Conservation (phyloP, 2,329 filamentous ascomycete genomes). For the Aureobasidium melanogenum region DNA sequence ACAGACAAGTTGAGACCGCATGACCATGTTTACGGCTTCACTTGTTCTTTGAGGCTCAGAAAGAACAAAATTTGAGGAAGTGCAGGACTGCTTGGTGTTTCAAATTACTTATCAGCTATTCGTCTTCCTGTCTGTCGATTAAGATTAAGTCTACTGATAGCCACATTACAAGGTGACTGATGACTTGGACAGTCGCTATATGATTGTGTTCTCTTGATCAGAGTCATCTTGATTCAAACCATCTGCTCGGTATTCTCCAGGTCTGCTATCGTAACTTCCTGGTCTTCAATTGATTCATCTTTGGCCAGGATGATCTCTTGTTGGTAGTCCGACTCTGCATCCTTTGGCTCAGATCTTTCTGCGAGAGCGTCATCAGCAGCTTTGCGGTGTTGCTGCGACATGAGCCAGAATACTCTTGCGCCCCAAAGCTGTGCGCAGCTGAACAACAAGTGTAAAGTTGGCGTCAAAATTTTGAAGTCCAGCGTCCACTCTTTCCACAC, state of each 20-base stretch:
- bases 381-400: constrained; percentile 26
- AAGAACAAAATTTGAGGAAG: too few relatives aligned
- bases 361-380: neutral
- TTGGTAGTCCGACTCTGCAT: neutral
- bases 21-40: too few relatives aligned
- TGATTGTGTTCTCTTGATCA: too few relatives aligned
- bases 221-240: neutral
- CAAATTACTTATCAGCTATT: too few relatives aligned
- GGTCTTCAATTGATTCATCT: neutral
- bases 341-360: neutral
- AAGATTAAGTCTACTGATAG: too few relatives aligned
- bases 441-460: constrained; percentile 35
- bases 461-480: constrained; percentile 36
- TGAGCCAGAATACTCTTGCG: constrained; percentile 32
- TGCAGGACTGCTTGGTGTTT: too few relatives aligned
- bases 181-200: too few relatives aligned
- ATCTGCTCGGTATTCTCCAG: neutral
- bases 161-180: too few relatives aligned
- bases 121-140: too few relatives aligned
- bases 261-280: neutral
- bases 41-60: too few relatives aligned
- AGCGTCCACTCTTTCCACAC: constrained; percentile 36
- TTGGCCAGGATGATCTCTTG: neutral
- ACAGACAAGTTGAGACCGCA: too few relatives aligned
- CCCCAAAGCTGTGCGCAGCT: constrained; percentile 36